Evolutionary conservation across 768 basidiomycete species (phyloP).

Genomic region (Steccherinum ochraceum): DNA sequence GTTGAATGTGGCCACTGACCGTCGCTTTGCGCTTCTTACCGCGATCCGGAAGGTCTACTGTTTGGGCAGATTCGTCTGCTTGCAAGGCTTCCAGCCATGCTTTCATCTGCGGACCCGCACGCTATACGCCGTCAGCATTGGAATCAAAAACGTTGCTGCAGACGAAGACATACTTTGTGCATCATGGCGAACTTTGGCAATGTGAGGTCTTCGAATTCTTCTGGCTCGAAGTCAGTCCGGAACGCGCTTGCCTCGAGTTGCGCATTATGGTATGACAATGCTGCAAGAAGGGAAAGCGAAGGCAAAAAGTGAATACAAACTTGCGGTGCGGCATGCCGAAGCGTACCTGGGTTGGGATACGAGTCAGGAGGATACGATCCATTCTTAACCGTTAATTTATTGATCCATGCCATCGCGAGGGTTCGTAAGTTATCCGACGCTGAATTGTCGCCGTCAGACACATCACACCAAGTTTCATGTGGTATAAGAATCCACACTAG

Average conservation of each 20-base stretch:
- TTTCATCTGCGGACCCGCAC: conserved; percentile 61
- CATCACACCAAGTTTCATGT: conserved; percentile 5
- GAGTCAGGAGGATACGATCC: conserved; percentile 84
- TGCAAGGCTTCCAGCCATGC: conserved; percentile 64
- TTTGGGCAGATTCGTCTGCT: conserved; percentile 58
- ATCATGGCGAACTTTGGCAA: conserved; percentile 72
- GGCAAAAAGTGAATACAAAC: not conserved
- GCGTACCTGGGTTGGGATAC: conserved; percentile 84
- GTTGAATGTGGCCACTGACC: too few relatives aligned
- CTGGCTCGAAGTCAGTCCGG: conserved; percentile 78
- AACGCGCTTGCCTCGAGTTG: conserved; percentile 92
- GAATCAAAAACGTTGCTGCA: not conserved
- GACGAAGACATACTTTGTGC: conserved; percentile 50
- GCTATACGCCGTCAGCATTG: conserved; percentile 30
- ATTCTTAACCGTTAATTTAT: conserved; percentile 71
- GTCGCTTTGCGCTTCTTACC: conserved; percentile 63
- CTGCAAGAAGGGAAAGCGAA: conserved; percentile 29
- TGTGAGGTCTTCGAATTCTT: conserved; percentile 77
- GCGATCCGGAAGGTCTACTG: conserved; percentile 34
- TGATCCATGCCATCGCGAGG: conserved; percentile 66
- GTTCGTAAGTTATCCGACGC: conserved; percentile 65
- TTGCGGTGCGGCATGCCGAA: not conserved
- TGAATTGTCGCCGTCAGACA: conserved; percentile 22
- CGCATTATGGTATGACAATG: conserved; percentile 82
- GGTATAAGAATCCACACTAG: not conserved